Conservation (phyloP, 805 yeast species). For the Komagataella populi region DNA sequence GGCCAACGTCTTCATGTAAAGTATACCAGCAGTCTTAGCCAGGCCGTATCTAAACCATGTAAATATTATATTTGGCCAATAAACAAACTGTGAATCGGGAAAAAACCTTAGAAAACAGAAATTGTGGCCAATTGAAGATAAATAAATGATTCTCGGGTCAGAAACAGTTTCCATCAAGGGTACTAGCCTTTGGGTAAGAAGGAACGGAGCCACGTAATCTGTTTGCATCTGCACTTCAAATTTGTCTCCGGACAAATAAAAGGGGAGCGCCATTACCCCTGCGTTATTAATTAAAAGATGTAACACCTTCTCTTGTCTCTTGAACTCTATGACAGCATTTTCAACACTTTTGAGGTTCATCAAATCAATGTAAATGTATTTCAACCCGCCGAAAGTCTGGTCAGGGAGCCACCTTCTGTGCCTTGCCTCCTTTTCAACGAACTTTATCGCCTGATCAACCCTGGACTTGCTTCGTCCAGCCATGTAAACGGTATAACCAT, state of each 20-base stretch:
- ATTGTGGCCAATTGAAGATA: slow-evolving; percentile 55
- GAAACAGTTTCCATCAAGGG: slow-evolving; percentile 30
- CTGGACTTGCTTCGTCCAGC: slow-evolving; percentile 54
- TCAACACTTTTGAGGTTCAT: slow-evolving; percentile 31
- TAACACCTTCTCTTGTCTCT: slow-evolving; percentile 30
- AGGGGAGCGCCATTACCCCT: slow-evolving; percentile 72
- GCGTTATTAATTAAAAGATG: slow-evolving; percentile 67
- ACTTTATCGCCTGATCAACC: slow-evolving; percentile 42
- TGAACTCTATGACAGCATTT: slow-evolving; percentile 32
- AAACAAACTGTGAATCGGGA: slow-evolving; percentile 35
- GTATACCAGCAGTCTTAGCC: slow-evolving; percentile 71
- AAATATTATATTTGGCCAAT: slow-evolving; percentile 51
- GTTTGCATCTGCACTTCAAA: slow-evolving; percentile 76
- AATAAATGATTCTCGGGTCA: slow-evolving; percentile 43
- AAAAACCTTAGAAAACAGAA: slow-evolving; percentile 33
- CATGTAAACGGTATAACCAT: slow-evolving; percentile 64
- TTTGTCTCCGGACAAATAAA: slow-evolving; percentile 39
- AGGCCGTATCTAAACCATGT: slow-evolving; percentile 69
- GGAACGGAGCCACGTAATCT: slow-evolving; percentile 63
- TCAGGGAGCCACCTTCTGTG: slow-evolving; percentile 14
- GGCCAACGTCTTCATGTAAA: slow-evolving; percentile 51
- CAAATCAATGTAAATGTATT: slow-evolving; percentile 42
- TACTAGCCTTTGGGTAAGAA: slow-evolving; percentile 48
- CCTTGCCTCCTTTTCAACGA: slow-evolving; percentile 40
- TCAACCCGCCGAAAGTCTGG: slow-evolving; percentile 28